Percentiles rank a stretch among this genome's conserved stretches.
Conservation (phyloP, 192 early-diverging fungal species). For the Oehlia diaphana region DNA sequence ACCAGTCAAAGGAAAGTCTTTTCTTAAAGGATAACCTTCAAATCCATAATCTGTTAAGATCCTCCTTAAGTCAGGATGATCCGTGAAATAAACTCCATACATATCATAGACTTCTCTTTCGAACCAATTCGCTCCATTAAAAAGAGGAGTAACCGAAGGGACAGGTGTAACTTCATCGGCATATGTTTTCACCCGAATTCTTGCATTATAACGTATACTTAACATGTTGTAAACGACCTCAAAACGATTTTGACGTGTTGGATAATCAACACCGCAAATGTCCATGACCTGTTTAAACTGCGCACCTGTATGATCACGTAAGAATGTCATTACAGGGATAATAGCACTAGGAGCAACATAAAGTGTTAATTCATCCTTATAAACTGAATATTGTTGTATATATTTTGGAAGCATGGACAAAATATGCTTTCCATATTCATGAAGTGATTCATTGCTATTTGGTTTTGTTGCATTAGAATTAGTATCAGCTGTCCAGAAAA, state of each 20-base stretch:
- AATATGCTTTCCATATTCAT: conserved; percentile 90
- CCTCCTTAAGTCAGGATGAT: conserved; percentile 93
- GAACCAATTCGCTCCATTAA: conserved; percentile 91
- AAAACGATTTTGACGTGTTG: conserved; percentile 88
- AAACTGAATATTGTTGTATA: conserved; percentile 96
- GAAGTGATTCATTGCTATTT: conserved; percentile 47
- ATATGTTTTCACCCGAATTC: conserved; percentile 98
- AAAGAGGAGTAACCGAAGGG: conserved; percentile 80
- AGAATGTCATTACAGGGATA: conserved; percentile 78
- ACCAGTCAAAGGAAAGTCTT: conserved; percentile 99
- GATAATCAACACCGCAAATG: conserved; percentile 90
- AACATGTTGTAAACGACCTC: conserved; percentile 96
- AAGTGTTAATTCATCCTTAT: conserved; percentile 97
- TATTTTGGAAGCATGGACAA: conserved; percentile 86
- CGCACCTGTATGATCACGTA: conserved; percentile 88
- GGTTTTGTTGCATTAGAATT: not conserved
- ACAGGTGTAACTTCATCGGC: conserved; percentile 88
- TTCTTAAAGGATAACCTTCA: conserved; percentile 91
- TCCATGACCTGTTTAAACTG: conserved; percentile 94
- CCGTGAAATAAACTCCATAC: conserved; percentile 95
- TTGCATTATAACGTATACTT: conserved; percentile 82
- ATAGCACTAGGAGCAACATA: conserved; percentile 86
- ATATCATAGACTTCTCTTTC: conserved; percentile 99
- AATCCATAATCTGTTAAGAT: conserved; percentile 99
- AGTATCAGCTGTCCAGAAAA: not conserved